These are phyloP conservation scores for Waltergamsia citrina DNA, from an alignment of 2,329 filamentous ascomycete species.

Conservation along the genomic window DNA sequence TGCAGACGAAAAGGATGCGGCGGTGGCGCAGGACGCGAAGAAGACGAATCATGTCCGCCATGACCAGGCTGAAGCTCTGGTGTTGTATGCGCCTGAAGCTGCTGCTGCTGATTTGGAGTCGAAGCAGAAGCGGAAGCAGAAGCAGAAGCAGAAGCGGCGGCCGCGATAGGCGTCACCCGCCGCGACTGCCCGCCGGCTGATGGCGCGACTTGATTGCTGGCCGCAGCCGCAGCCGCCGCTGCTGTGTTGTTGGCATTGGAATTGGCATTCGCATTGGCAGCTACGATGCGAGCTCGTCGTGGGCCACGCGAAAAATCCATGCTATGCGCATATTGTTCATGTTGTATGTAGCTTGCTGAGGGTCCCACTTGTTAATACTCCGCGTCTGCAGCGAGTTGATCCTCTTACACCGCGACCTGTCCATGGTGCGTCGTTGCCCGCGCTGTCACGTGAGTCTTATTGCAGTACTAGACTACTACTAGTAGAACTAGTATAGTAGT, in stretches of 20 bases:
- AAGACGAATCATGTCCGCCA: neutral
- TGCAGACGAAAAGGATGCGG: slow-evolving; percentile 26
- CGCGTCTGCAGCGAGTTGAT: neutral
- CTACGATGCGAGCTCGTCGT: slow-evolving; percentile 18
- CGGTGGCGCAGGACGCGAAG: slow-evolving; percentile 15
- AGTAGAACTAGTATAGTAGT: no score
- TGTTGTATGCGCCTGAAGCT: neutral
- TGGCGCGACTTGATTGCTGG: neutral
- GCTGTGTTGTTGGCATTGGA: slow-evolving; percentile 3
- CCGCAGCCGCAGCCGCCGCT: neutral
- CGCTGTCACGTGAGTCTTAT: neutral
- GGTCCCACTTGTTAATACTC: neutral
- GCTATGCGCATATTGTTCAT: slow-evolving; percentile 1
- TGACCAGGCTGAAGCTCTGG: neutral
- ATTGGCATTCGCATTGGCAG: slow-evolving; percentile 6
- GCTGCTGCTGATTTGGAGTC: neutral
- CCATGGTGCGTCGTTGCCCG: neutral
- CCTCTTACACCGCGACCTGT: neutral
- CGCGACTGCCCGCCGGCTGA: neutral
- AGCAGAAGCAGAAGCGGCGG: slow-evolving; percentile 10
- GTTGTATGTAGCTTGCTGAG: neutral
- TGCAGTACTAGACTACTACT: no score
- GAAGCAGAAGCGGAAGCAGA: no score
- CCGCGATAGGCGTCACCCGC: slow-evolving; percentile 1
- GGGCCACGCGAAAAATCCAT: slow-evolving; percentile 21